A percentile compares a stretch with the other conserved stretches of the same genome.
These are phyloP conservation scores for Pseudogymnoascus verrucosus DNA, from an alignment of 2,329 filamentous ascomycete genomes.

Conservation along the genomic window DNA sequence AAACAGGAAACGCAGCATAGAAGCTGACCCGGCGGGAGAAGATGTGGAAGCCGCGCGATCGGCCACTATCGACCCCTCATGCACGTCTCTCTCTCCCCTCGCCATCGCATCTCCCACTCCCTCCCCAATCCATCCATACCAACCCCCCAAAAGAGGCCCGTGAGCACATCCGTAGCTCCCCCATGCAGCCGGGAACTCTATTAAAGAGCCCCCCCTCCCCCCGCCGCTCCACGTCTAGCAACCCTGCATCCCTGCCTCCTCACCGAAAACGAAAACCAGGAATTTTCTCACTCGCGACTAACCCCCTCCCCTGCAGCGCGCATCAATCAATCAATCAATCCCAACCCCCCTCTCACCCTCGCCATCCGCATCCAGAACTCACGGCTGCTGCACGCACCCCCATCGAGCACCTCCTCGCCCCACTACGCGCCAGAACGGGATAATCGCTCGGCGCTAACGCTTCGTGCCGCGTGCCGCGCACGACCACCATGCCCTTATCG, in stretches of 20 bases:
- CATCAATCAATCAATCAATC: constrained; percentile 3
- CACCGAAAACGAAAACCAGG: neutral
- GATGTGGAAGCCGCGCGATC: constrained; percentile 4
- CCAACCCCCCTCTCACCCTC: neutral
- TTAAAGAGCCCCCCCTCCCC: neutral
- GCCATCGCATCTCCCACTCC: neutral
- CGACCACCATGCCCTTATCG: neutral
- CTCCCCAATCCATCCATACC: neutral
- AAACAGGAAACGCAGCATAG: neutral
- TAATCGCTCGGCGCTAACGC: neutral
- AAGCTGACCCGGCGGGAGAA: neutral
- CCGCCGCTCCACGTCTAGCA: too few species aligned
- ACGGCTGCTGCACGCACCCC: neutral
- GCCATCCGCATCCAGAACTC: neutral
- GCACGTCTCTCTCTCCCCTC: neutral
- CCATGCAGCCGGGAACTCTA: neutral
- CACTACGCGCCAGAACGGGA: constrained; percentile 1
- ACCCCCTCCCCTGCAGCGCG: constrained; percentile 1
- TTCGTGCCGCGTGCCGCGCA: constrained; percentile 3
- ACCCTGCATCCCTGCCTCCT: neutral
- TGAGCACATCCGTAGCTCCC: neutral
- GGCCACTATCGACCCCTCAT: constrained; percentile 2
- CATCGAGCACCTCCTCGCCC: neutral
- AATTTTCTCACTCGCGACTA: neutral
- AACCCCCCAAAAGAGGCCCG: neutral